Conservation (phyloP, 768 basidiomycete genomes). For the Podaxis sp. region DNA sequence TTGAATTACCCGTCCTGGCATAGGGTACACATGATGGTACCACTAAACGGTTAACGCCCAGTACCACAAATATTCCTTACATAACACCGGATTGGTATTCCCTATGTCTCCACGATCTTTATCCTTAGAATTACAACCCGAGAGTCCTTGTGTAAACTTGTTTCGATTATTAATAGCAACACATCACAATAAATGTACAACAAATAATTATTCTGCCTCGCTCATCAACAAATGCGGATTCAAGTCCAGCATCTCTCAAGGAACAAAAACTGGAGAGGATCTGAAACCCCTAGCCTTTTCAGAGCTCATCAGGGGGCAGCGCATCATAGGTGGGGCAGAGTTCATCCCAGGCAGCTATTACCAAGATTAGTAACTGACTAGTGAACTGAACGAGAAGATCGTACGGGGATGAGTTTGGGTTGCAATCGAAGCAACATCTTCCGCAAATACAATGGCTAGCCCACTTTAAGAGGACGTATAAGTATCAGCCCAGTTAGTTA, state of each 20-base stretch:
- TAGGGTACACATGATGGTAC: background rate
- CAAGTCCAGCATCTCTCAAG: background rate
- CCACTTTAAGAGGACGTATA: conserved; percentile 23
- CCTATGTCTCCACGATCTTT: background rate
- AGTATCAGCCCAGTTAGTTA: background rate
- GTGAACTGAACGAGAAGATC: background rate
- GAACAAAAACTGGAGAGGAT: background rate
- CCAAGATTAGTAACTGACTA: background rate
- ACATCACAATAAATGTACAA: background rate
- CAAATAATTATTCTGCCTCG: background rate
- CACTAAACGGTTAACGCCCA: background rate
- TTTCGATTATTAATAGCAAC: background rate
- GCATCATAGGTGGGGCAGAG: conserved; percentile 26
- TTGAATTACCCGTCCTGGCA: background rate
- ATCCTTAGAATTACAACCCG: background rate
- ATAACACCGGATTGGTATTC: background rate
- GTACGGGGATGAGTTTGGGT: background rate
- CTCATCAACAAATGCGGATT: background rate
- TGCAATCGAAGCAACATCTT: conserved; percentile 22
- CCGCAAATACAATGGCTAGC: conserved; percentile 34
- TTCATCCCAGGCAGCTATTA: conserved; percentile 25
- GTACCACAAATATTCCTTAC: background rate
- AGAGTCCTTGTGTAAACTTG: background rate
- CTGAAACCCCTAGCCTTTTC: background rate
- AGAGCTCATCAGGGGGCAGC: conserved; percentile 9